phyloP scores from a whole-genome alignment of 495 filamentous ascomycete genomes.

The Bacidia gigantensis region DNA sequence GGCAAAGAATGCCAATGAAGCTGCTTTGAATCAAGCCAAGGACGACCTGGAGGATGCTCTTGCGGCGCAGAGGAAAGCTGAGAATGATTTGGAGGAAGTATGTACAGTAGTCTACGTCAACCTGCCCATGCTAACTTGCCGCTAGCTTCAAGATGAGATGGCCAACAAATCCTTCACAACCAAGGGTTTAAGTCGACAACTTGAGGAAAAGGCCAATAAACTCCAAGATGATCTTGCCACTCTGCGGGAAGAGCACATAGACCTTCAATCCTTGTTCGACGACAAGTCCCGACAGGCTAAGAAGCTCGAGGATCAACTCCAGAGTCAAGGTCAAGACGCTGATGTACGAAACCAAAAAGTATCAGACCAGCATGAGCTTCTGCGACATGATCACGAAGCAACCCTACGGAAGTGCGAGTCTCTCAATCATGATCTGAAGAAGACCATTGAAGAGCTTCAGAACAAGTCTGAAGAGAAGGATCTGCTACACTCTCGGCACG shows the following conservation, averaged over 20 bases:
- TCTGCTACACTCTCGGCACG: conserved; percentile 53
- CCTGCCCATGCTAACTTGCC: background rate
- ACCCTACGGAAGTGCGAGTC: conserved; percentile 24
- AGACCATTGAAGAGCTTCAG: conserved; percentile 40
- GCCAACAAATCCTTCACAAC: conserved; percentile 64
- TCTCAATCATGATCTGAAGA: conserved; percentile 35
- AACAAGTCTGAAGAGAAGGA: conserved; percentile 52
- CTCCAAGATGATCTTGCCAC: conserved; percentile 50
- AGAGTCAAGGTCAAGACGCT: conserved; percentile 30
- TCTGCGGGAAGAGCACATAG: conserved; percentile 43
- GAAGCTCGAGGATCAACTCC: conserved; percentile 29
- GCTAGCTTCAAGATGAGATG: conserved; percentile 59
- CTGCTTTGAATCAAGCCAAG: conserved; percentile 42
- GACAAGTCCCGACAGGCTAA: conserved; percentile 31
- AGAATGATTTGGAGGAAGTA: conserved; percentile 32
- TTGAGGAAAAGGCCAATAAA: conserved; percentile 53
- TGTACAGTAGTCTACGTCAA: background rate
- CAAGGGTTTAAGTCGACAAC: conserved; percentile 60
- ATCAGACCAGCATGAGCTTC: conserved; percentile 29
- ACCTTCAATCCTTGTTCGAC: conserved; percentile 35
- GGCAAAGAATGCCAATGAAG: conserved; percentile 31
- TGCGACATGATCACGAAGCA: conserved; percentile 27
- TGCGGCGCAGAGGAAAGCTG: conserved; percentile 39
- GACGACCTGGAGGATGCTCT: conserved; percentile 48
- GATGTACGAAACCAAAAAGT: conserved; percentile 30